Evolutionary conservation across 306 rosid genomes (phyloP).

Genomic region (Mucuna pruriens): DNA sequence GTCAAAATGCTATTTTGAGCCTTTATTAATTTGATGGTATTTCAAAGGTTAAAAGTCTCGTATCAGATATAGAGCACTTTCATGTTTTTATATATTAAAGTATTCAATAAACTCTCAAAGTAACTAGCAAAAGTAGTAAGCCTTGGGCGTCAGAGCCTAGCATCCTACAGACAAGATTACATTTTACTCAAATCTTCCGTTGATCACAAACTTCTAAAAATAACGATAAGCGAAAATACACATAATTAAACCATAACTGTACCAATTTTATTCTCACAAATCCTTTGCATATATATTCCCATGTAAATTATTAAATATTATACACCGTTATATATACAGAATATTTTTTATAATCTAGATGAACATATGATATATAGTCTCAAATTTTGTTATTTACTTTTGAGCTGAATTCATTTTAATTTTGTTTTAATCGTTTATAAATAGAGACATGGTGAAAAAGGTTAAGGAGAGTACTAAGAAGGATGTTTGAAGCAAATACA

Average conservation of each 20-base stretch:
- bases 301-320: neutral
- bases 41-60: too few relatives aligned
- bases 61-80: too few relatives aligned
- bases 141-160: too few relatives aligned
- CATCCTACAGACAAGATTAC: too few relatives aligned
- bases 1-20: too few relatives aligned
- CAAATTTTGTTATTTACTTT: neutral
- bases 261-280: neutral
- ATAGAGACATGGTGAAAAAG: neutral
- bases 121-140: too few relatives aligned
- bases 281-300: neutral
- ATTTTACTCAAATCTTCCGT: neutral
- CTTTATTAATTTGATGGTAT: too few relatives aligned
- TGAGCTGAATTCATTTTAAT: neutral
- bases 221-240: neutral
- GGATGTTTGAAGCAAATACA: neutral
- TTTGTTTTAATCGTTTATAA: neutral
- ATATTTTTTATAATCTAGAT: neutral
- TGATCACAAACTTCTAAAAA: neutral
- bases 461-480: neutral
- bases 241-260: neutral
- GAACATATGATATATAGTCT: neutral
- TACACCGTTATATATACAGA: neutral
- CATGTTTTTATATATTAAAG: too few relatives aligned
- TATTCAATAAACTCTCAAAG: too few relatives aligned